Conservation (phyloP, 331 rosid species). For the Prunus yedoensis region DNA sequence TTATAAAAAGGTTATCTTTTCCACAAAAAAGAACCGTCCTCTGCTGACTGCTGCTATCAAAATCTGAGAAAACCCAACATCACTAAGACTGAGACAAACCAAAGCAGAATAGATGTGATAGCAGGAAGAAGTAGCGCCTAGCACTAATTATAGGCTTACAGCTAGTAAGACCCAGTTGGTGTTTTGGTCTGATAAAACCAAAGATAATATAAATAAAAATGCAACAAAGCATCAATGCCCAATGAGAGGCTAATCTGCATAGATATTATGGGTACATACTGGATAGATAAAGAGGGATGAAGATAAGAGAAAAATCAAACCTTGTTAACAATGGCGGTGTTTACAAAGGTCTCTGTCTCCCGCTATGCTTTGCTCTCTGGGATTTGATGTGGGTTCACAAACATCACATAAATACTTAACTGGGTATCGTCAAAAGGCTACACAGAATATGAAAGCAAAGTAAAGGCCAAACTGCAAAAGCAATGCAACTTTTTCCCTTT, state of each 20-base stretch:
- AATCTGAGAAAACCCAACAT: conserved; percentile 38
- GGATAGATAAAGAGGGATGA: not conserved
- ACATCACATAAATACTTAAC: conserved; percentile 1
- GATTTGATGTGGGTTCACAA: conserved; percentile 22
- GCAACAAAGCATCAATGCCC: conserved; percentile 11
- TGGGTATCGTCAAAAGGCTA: conserved; percentile 19
- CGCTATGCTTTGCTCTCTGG: conserved; percentile 32
- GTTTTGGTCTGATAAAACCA: conserved; percentile 24
- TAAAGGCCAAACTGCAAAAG: conserved; percentile 9
- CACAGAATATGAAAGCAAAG: conserved; percentile 2
- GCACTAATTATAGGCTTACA: conserved; percentile 8
- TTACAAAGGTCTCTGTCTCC: conserved; percentile 53
- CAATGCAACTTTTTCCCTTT: conserved; percentile 13
- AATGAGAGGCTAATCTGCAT: conserved; percentile 13
- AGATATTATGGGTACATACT: conserved; percentile 28
- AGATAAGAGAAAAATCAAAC: conserved; percentile 49
- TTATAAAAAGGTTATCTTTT: conserved; percentile 6
- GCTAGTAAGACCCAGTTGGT: conserved; percentile 21
- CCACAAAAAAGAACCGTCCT: conserved; percentile 21
- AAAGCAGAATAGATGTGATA: not conserved
- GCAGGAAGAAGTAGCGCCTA: not conserved
- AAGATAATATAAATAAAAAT: conserved; percentile 7
- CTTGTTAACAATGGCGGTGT: conserved; percentile 83
- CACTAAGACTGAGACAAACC: conserved; percentile 13
- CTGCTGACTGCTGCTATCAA: conserved; percentile 29